Evolutionary conservation across 2,329 filamentous ascomycete species (phyloP).

Genomic region (Cladosporium colombiae): DNA sequence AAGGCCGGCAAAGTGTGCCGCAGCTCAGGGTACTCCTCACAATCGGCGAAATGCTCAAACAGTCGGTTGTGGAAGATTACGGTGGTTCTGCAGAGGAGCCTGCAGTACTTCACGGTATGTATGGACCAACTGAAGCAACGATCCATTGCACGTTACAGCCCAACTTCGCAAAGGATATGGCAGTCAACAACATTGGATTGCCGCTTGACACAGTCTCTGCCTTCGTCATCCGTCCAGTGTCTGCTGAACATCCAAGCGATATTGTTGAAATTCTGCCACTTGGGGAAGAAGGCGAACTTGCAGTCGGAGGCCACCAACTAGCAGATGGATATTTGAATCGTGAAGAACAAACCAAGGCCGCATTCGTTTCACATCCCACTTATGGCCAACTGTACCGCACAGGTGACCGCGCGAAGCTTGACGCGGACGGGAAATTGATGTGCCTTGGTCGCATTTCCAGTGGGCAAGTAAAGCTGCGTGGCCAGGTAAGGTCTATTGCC

Average conservation of each 20-base stretch:
- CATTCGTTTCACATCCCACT: constrained; percentile 65
- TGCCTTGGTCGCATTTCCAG: constrained; percentile 77
- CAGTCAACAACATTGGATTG: constrained; percentile 70
- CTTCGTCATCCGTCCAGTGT: constrained; percentile 62
- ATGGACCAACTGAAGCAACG: constrained; percentile 87
- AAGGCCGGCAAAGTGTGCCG: constrained; percentile 67
- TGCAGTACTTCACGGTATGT: constrained; percentile 86
- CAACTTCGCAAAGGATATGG: constrained; percentile 57
- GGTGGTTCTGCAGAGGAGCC: constrained; percentile 56
- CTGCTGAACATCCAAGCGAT: constrained; percentile 14
- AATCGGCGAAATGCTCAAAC: constrained; percentile 90
- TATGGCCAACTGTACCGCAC: constrained; percentile 78
- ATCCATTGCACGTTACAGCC: constrained; percentile 85
- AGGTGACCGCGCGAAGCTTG: constrained; percentile 76
- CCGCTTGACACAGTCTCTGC: constrained; percentile 81
- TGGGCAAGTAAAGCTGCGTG: constrained; percentile 83
- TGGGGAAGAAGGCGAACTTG: constrained; percentile 76
- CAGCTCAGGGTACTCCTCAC: constrained; percentile 72
- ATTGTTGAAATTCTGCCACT: constrained; percentile 57
- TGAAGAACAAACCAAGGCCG: constrained; percentile 68
- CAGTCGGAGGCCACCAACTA: constrained; percentile 76
- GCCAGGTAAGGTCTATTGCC: constrained; percentile 73
- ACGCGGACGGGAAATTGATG: constrained; percentile 69
- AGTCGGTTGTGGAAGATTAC: constrained; percentile 75
- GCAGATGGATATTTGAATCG: constrained; percentile 81